phyloP scores from a whole-genome alignment of 768 basidiomycete genomes.

The Pholiota microspora region DNA sequence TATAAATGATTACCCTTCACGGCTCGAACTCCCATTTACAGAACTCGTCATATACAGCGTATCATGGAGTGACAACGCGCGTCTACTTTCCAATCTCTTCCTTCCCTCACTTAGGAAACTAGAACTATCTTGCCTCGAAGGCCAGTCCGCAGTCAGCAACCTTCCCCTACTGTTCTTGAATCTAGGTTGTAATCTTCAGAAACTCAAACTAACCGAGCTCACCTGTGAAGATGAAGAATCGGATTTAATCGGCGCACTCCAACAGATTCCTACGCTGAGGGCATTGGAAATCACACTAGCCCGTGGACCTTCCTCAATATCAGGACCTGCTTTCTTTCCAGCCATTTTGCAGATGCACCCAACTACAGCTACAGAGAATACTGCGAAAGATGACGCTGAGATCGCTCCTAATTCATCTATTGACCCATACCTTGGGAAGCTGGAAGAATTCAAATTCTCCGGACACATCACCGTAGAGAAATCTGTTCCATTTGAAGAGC shows the following conservation, averaged over 20 bases:
- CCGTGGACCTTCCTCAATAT: background rate
- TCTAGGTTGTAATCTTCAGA: background rate
- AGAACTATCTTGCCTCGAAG: background rate
- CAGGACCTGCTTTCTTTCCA: background rate
- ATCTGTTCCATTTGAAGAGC: background rate
- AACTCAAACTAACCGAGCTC: background rate
- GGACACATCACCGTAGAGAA: background rate
- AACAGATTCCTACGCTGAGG: background rate
- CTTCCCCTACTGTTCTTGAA: background rate
- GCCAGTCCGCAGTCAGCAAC: background rate
- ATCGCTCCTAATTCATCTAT: background rate
- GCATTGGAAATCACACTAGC: background rate
- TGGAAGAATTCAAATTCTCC: background rate
- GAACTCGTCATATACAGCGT: background rate
- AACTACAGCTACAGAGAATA: background rate
- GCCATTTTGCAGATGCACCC: background rate
- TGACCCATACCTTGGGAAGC: background rate
- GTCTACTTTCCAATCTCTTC: background rate
- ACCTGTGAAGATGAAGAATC: background rate
- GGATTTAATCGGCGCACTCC: background rate
- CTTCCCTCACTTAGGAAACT: background rate
- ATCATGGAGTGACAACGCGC: background rate
- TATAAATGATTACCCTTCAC: background rate
- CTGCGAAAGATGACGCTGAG: background rate
- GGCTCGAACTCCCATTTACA: background rate